A percentile compares a stretch with the other conserved stretches of the same genome.
phyloP scores from a whole-genome alignment of 2,329 filamentous ascomycete genomes.

The Plectosphaerella cucumerina region DNA sequence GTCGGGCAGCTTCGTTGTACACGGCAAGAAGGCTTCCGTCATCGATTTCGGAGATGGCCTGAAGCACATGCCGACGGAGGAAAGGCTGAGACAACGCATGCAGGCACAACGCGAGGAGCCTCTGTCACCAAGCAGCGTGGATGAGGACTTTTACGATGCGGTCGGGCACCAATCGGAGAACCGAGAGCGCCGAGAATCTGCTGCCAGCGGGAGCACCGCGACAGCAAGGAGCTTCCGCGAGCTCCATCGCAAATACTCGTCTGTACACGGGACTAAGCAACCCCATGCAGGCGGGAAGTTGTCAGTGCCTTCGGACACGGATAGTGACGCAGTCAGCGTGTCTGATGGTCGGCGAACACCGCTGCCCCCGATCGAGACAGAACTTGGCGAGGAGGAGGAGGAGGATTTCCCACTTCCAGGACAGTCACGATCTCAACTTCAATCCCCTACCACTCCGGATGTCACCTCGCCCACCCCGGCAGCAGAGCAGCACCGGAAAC shows the following conservation, averaged over 20 bases:
- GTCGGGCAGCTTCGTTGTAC: conserved; percentile 87
- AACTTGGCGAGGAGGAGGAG: conserved; percentile 20
- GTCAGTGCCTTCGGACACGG: conserved; percentile 49
- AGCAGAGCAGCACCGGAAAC: conserved; percentile 3
- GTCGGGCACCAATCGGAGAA: conserved; percentile 37
- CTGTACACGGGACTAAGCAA: conserved; percentile 42
- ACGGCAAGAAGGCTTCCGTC: conserved; percentile 96
- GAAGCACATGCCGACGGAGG: conserved; percentile 70
- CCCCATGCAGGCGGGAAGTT: conserved; percentile 35
- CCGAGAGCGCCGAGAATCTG: conserved; percentile 54
- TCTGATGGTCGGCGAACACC: conserved; percentile 56
- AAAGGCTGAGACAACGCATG: conserved; percentile 63
- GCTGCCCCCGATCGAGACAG: conserved; percentile 45
- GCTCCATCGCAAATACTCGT: conserved; percentile 56
- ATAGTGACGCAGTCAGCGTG: conserved; percentile 57
- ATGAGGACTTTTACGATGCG: conserved; percentile 44
- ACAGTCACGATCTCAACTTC: background rate
- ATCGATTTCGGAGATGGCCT: conserved; percentile 95
- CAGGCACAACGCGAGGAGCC: conserved; percentile 37
- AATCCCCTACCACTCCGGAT: background rate
- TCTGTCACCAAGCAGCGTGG: conserved; percentile 29
- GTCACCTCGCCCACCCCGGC: background rate
- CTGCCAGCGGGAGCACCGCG: conserved; percentile 61
- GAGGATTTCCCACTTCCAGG: conserved; percentile 3
- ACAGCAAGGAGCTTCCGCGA: conserved; percentile 63